Conservation (phyloP, 2,329 filamentous ascomycete genomes). For the Arthrobotrys megalospora region DNA sequence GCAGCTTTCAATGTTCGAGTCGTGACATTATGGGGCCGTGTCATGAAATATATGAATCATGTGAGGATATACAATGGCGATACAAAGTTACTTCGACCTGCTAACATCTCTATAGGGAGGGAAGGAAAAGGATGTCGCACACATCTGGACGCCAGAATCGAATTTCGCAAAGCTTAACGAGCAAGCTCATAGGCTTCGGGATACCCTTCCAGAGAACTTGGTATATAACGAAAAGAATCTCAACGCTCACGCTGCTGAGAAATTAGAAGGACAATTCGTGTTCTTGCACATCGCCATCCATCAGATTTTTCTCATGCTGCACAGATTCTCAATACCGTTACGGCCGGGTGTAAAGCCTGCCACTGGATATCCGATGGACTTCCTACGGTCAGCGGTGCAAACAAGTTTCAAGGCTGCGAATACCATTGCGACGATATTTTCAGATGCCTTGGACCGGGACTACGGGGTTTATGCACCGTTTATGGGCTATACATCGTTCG, state of each 20-base stretch:
- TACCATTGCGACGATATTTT: conserved; percentile 85
- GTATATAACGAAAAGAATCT: conserved; percentile 85
- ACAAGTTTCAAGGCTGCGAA: conserved; percentile 87
- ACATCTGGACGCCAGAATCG: conserved; percentile 88
- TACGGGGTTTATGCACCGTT: conserved; percentile 91
- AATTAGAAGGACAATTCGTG: conserved; percentile 89
- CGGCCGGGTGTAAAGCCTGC: conserved; percentile 71
- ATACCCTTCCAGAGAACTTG: conserved; percentile 79
- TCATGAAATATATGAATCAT: conserved; percentile 91
- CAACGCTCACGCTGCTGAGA: conserved; percentile 84
- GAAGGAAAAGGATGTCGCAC: conserved; percentile 80
- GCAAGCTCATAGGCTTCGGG: conserved; percentile 79
- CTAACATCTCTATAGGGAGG: conserved; percentile 73
- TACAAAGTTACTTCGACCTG: not conserved
- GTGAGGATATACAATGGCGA: conserved; percentile 48
- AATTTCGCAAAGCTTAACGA: conserved; percentile 79
- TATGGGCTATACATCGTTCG: conserved; percentile 93
- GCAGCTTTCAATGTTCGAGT: conserved; percentile 89
- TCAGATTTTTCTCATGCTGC: conserved; percentile 90
- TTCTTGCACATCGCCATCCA: conserved; percentile 92
- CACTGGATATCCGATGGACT: conserved; percentile 79
- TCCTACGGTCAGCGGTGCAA: conserved; percentile 81
- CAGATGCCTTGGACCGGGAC: conserved; percentile 77
- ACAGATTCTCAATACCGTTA: conserved; percentile 85
- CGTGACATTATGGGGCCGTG: conserved; percentile 89